Conservation (phyloP, 306 rosid species). For the Cicer cuneatum region DNA sequence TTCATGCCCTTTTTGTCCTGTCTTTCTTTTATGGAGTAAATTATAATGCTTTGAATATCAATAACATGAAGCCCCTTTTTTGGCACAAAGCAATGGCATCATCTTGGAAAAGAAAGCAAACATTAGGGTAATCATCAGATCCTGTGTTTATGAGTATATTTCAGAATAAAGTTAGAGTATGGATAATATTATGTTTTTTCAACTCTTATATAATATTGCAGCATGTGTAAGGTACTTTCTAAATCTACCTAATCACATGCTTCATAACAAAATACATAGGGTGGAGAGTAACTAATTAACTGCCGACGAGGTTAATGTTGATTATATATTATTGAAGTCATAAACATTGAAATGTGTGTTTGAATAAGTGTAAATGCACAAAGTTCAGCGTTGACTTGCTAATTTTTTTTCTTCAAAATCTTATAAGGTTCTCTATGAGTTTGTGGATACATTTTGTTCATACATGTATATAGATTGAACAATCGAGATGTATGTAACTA, state of each 20-base stretch:
- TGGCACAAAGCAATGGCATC: constrained; percentile 50
- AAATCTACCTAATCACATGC: constrained; percentile 57
- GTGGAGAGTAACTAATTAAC: constrained; percentile 14
- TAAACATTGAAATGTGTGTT: constrained; percentile 45
- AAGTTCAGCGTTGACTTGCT: constrained; percentile 37
- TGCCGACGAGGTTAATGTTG: constrained; percentile 52
- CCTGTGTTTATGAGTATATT: constrained; percentile 38
- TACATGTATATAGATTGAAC: too few relatives aligned
- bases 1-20: background rate
- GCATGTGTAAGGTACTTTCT: constrained; percentile 42
- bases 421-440: constrained; percentile 30
- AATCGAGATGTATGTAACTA: too few relatives aligned
- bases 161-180: constrained; percentile 34
- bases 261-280: constrained; percentile 3
- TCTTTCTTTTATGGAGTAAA: constrained; percentile 19
- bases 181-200: constrained; percentile 17
- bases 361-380: constrained; percentile 44
- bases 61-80: constrained; percentile 58
- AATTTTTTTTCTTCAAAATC: constrained; percentile 43
- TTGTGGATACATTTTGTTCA: constrained; percentile 48
- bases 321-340: background rate
- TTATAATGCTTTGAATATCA: constrained; percentile 38
- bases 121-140: constrained; percentile 54
- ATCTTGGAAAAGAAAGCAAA: constrained; percentile 43
- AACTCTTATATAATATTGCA: constrained; percentile 16